Percentiles rank a stretch among this genome's conserved stretches.
phyloP scores from a whole-genome alignment of 1,284 basidiomycete species.

The Bondarzewia mesenterica region DNA sequence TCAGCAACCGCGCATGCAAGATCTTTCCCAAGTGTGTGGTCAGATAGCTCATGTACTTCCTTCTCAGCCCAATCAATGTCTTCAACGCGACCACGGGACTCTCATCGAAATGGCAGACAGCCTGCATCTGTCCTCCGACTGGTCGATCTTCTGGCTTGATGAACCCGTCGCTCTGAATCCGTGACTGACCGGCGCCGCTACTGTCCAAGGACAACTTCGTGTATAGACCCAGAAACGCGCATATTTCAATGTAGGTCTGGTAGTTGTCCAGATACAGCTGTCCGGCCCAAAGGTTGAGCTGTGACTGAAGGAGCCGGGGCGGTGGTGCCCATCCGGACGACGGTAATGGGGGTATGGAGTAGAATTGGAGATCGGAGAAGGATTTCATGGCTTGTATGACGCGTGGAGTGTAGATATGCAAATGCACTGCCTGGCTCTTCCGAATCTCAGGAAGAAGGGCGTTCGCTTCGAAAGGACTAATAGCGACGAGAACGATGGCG shows the following conservation, averaged over 20 bases:
- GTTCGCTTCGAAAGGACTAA: constrained; percentile 40
- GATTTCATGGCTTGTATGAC: constrained; percentile 24
- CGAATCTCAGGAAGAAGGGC: constrained; percentile 29
- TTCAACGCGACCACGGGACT: constrained; percentile 27
- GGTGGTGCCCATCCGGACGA: not conserved
- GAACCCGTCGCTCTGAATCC: constrained; percentile 27
- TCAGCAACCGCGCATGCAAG: constrained; percentile 18
- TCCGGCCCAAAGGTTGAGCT: constrained; percentile 37
- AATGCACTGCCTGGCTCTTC: constrained; percentile 21
- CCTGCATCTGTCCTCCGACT: constrained; percentile 2
- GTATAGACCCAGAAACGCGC: constrained; percentile 29
- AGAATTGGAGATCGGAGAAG: constrained; percentile 30
- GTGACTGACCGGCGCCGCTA: constrained; percentile 10
- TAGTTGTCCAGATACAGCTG: constrained; percentile 30
- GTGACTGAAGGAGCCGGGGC: constrained; percentile 16
- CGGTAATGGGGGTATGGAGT: constrained; percentile 21
- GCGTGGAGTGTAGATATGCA: constrained; percentile 36
- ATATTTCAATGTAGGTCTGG: constrained; percentile 23
- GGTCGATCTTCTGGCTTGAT: constrained; percentile 17
- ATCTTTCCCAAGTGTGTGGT: constrained; percentile 37
- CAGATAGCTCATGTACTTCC: constrained; percentile 31
- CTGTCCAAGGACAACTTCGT: constrained; percentile 4
- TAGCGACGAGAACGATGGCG: constrained; percentile 22
- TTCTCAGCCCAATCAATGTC: constrained; percentile 25
- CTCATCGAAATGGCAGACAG: constrained; percentile 16